Conservation (phyloP, 2,329 filamentous ascomycete genomes). For the Dryadomyces quercivorus region DNA sequence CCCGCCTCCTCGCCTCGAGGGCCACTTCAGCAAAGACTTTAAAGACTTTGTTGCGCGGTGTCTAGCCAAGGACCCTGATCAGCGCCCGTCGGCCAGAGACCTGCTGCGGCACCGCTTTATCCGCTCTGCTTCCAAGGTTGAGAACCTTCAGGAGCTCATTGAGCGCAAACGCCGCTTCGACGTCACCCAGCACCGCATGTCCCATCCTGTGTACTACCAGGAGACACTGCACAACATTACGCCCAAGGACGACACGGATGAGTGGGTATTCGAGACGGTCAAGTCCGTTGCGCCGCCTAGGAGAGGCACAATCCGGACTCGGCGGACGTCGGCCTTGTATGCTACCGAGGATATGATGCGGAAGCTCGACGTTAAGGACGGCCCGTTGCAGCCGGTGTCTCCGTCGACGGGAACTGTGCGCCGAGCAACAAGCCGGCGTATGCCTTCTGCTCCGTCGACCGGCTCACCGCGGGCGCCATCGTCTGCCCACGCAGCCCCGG, state of each 20-base stretch:
- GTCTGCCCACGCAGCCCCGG: constrained; percentile 11
- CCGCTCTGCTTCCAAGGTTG: constrained; percentile 72
- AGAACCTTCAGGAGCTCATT: constrained; percentile 78
- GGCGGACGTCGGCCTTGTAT: constrained; percentile 45
- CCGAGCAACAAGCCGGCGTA: constrained; percentile 42
- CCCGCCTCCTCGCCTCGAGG: constrained; percentile 70
- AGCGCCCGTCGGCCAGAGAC: constrained; percentile 73
- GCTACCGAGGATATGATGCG: constrained; percentile 48
- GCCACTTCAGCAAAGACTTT: constrained; percentile 78
- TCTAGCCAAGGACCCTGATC: constrained; percentile 82
- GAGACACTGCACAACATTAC: constrained; percentile 71
- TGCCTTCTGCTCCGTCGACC: constrained; percentile 24
- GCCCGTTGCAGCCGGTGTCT: constrained; percentile 43
- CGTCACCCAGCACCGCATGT: constrained; percentile 54
- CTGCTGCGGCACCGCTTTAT: constrained; percentile 84
- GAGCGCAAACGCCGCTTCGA: constrained; percentile 74
- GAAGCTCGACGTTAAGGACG: constrained; percentile 49
- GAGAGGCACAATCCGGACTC: constrained; percentile 34
- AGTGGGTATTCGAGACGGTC: constrained; percentile 93
- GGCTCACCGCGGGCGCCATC: constrained; percentile 15
- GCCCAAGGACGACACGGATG: constrained; percentile 59
- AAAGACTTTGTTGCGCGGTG: constrained; percentile 89
- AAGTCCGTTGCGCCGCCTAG: constrained; percentile 54
- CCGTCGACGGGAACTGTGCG: constrained; percentile 43
- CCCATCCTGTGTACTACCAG: constrained; percentile 77